Conservation (phyloP, 768 basidiomycete genomes). For the Xerocomellus chrysenteron region DNA sequence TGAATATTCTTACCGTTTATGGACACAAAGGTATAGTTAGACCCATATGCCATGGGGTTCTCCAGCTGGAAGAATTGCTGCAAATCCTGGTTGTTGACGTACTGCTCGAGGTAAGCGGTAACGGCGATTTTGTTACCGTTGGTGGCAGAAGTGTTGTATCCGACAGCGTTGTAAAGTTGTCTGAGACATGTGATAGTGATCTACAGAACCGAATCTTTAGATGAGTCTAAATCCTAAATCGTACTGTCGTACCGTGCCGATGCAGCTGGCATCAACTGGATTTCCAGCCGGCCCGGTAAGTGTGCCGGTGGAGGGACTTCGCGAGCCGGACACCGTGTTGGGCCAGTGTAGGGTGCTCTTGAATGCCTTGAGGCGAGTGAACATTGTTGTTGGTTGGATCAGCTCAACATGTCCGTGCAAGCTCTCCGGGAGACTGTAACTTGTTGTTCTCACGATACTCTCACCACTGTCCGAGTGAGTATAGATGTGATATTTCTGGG, state of each 20-base stretch:
- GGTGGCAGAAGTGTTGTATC: slow-evolving; percentile 42
- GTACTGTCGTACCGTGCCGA: slow-evolving; percentile 26
- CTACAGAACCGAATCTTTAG: slow-evolving; percentile 3
- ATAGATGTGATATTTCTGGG: slow-evolving; percentile 64
- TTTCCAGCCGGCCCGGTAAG: slow-evolving; percentile 34
- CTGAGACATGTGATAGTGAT: slow-evolving; percentile 55
- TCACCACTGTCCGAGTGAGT: slow-evolving; percentile 53
- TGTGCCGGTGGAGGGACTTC: slow-evolving; percentile 5
- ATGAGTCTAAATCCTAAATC: background rate
- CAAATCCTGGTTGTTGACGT: slow-evolving; percentile 53
- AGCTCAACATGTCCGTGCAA: slow-evolving; percentile 63
- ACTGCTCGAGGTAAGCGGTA: slow-evolving; percentile 53
- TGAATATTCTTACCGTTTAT: slow-evolving; percentile 46
- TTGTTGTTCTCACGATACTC: slow-evolving; percentile 60
- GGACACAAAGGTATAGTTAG: slow-evolving; percentile 52
- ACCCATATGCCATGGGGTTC: slow-evolving; percentile 46
- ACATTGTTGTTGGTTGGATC: slow-evolving; percentile 72
- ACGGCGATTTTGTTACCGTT: slow-evolving; percentile 53
- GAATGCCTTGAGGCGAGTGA: slow-evolving; percentile 47
- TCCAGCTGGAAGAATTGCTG: slow-evolving; percentile 50
- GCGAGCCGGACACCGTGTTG: slow-evolving; percentile 1
- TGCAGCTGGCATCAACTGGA: slow-evolving; percentile 49
- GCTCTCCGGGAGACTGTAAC: slow-evolving; percentile 62
- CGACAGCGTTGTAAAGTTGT: slow-evolving; percentile 54
- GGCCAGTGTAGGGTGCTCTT: slow-evolving; percentile 41